These are phyloP conservation scores for Colletotrichum incanum DNA, from an alignment of 2,329 filamentous ascomycete genomes.

Conservation along the genomic window DNA sequence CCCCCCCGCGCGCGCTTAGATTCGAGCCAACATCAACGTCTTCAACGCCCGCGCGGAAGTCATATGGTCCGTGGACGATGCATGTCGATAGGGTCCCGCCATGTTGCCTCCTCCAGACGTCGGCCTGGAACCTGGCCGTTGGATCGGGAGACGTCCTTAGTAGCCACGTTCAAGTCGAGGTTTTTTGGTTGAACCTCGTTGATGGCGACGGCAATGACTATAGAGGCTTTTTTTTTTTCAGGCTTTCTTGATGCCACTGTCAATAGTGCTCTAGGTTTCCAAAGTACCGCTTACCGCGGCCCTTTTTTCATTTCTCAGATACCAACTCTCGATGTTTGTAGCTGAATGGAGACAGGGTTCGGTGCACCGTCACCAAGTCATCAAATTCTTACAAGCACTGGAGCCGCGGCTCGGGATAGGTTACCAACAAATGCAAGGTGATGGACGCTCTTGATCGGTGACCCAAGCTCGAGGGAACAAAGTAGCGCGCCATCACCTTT, in stretches of 20 bases:
- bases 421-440: conserved; percentile 37
- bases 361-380: background rate
- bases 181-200: background rate
- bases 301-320: background rate
- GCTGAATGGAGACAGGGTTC: background rate
- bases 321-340: background rate
- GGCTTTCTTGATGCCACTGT: background rate
- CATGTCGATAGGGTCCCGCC: background rate
- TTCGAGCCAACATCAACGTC: background rate
- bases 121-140: conserved; percentile 13
- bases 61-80: conserved; percentile 25
- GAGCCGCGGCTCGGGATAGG: conserved; percentile 23
- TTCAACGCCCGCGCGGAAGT: conserved; percentile 8
- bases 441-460: conserved; percentile 2
- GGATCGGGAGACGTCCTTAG: conserved; percentile 3
- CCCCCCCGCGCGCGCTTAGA: conserved; percentile 9
- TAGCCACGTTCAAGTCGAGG: conserved; percentile 4
- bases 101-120: conserved; percentile 23
- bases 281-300: background rate
- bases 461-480: background rate
- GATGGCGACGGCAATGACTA: background rate
- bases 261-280: too few species aligned
- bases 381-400: background rate
- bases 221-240: background rate
- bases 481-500: background rate